Conservation (phyloP, 2,329 filamentous ascomycete genomes). For the Alternaria infectoria region DNA sequence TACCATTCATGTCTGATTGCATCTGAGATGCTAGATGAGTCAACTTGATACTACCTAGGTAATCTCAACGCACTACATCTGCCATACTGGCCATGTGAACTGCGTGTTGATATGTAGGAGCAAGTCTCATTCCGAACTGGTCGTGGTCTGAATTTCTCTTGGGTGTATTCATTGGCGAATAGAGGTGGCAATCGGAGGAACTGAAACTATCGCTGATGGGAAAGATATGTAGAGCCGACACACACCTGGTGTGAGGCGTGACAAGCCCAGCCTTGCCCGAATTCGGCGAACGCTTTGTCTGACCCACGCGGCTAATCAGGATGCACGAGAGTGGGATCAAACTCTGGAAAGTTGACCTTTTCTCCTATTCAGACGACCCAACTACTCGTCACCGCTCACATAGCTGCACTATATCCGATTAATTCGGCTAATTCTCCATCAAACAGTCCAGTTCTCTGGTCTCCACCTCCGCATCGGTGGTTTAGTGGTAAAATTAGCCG, state of each 20-base stretch:
- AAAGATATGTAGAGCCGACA: neutral
- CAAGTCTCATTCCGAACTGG: neutral
- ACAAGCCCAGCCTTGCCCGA: neutral
- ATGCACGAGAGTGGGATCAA: neutral
- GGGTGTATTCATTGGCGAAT: neutral
- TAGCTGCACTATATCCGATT: neutral
- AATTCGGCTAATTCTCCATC: neutral
- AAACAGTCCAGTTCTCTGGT: neutral
- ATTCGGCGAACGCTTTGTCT: neutral
- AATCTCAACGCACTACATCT: neutral
- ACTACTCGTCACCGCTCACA: no score
- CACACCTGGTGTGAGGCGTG: neutral
- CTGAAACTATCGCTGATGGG: neutral
- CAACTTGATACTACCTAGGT: neutral
- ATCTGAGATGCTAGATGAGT: neutral
- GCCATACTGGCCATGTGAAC: neutral
- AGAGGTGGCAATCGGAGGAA: neutral
- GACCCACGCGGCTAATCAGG: neutral
- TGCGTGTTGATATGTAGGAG: neutral
- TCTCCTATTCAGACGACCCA: neutral
- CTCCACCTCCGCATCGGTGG: constrained; percentile 17
- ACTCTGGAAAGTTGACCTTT: neutral
- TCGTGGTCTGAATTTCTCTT: neutral
- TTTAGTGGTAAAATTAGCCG: constrained; percentile 32
- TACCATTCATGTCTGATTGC: neutral